These are phyloP conservation scores for Tylopilus sp. DNA, from an alignment of 1,284 basidiomycete genomes.

Conservation along the genomic window DNA sequence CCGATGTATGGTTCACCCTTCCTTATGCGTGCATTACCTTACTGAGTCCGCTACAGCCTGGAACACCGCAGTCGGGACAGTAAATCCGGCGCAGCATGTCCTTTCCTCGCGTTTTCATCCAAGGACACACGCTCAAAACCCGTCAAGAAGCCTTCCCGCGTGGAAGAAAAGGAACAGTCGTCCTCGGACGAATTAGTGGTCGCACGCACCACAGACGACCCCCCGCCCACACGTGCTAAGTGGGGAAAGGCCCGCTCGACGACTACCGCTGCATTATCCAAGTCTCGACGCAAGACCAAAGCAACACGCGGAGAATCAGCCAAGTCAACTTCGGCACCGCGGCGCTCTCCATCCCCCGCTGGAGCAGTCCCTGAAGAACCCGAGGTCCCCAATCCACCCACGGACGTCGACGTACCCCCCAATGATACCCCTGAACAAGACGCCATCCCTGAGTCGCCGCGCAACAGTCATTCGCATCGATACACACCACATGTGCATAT, in stretches of 20 bases:
- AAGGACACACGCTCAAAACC: slow-evolving; percentile 21
- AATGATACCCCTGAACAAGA: neutral
- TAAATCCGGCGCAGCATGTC: slow-evolving; percentile 58
- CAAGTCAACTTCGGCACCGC: slow-evolving; percentile 21
- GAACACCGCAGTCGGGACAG: slow-evolving; percentile 72
- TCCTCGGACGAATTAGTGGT: slow-evolving; percentile 27
- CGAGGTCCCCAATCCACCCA: slow-evolving; percentile 2
- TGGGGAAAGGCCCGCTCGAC: slow-evolving; percentile 30
- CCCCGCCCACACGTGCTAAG: slow-evolving; percentile 24
- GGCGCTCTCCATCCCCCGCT: slow-evolving; percentile 30
- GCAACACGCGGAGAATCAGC: slow-evolving; percentile 31
- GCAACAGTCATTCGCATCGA: neutral
- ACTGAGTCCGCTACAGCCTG: slow-evolving; percentile 54
- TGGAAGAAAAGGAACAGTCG: slow-evolving; percentile 14
- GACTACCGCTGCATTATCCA: slow-evolving; percentile 25
- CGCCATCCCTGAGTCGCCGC: neutral
- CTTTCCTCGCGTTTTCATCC: slow-evolving; percentile 56
- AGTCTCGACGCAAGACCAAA: slow-evolving; percentile 35
- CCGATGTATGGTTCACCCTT: slow-evolving; percentile 66
- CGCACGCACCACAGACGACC: slow-evolving; percentile 5
- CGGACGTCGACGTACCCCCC: slow-evolving; percentile 8
- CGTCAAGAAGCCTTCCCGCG: slow-evolving; percentile 4
- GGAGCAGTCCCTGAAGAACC: slow-evolving; percentile 4
- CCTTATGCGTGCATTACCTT: neutral
- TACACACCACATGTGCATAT: too few species aligned